Percentiles rank a stretch among this genome's conserved stretches.
phyloP scores from a whole-genome alignment of 192 early-diverging fungal genomes.

The Linnemannia elongata region DNA sequence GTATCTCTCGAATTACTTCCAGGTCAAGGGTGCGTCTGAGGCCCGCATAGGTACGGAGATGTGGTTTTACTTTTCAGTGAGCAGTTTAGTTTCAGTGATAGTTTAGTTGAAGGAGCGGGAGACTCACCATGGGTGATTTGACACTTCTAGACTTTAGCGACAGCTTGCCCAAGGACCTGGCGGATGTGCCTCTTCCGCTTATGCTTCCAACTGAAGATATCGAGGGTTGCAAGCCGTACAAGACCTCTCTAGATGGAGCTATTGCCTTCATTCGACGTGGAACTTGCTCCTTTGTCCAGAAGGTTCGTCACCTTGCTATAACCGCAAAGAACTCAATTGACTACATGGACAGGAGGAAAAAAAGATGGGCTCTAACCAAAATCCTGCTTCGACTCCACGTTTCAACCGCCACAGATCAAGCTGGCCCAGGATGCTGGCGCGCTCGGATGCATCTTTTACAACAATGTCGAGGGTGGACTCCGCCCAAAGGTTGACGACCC shows the following conservation, averaged over 20 bases:
- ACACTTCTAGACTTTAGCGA: background rate
- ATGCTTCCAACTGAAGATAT: slow-evolving; percentile 49
- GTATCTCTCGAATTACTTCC: slow-evolving; percentile 51
- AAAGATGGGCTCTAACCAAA: background rate
- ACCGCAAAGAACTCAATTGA: background rate
- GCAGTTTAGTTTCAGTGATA: background rate
- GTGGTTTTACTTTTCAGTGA: background rate
- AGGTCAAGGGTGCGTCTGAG: slow-evolving; percentile 17
- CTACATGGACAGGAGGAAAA: background rate
- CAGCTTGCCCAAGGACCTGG: slow-evolving; percentile 22
- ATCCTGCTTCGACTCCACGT: background rate
- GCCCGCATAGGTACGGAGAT: slow-evolving; percentile 21
- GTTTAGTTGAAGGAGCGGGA: background rate
- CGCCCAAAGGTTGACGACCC: slow-evolving; percentile 27
- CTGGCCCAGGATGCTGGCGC: slow-evolving; percentile 72
- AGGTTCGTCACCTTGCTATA: slow-evolving; percentile 1
- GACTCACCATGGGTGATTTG: background rate
- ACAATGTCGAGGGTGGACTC: slow-evolving; percentile 48
- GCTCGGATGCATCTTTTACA: slow-evolving; percentile 75
- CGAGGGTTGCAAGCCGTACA: slow-evolving; percentile 27
- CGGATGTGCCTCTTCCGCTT: slow-evolving; percentile 57
- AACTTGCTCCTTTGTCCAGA: slow-evolving; percentile 67
- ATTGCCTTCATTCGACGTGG: slow-evolving; percentile 77
- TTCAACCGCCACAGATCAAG: background rate
- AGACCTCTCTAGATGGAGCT: slow-evolving; percentile 51